Evolutionary conservation across 805 yeast genomes (phyloP).

Genomic region (Saccharomycopsis sp.): DNA sequence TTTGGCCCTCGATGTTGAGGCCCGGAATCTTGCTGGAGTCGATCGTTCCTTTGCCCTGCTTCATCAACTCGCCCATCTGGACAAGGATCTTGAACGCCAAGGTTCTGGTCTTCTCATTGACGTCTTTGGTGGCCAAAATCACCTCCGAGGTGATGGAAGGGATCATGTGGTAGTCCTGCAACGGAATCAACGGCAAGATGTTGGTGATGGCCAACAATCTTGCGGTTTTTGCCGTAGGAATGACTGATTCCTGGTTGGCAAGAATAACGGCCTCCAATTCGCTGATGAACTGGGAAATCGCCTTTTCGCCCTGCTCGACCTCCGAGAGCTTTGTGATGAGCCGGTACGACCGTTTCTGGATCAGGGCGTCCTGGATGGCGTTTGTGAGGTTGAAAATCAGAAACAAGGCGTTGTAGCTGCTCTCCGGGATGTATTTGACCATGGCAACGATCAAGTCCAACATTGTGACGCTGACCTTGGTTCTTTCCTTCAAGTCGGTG

Average conservation of each 20-base stretch:
- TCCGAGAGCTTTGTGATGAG: constrained; percentile 66
- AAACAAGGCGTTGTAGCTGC: constrained; percentile 66
- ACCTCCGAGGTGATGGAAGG: constrained; percentile 82
- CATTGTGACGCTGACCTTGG: constrained; percentile 63
- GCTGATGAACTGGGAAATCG: constrained; percentile 44
- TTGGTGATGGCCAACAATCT: constrained; percentile 63
- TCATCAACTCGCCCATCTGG: constrained; percentile 76
- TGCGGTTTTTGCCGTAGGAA: constrained; percentile 72
- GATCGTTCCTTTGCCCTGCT: constrained; percentile 52
- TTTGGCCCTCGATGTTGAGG: constrained; percentile 54
- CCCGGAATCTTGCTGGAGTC: constrained; percentile 61
- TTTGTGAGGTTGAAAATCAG: constrained; percentile 72
- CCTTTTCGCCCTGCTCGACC: constrained; percentile 52
- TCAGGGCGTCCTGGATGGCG: constrained; percentile 48
- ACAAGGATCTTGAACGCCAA: constrained; percentile 69
- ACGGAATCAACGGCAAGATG: constrained; percentile 57
- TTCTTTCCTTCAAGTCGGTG: constrained; percentile 27
- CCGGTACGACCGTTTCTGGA: constrained; percentile 88
- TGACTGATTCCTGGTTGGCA: constrained; percentile 49
- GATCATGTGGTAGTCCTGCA: constrained; percentile 61
- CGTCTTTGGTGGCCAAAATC: constrained; percentile 84
- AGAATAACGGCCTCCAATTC: constrained; percentile 57
- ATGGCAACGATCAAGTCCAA: constrained; percentile 85
- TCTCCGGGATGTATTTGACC: constrained; percentile 72
- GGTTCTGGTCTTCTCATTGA: constrained; percentile 85